Evolutionary conservation across 2,329 filamentous ascomycete genomes (phyloP).

Genomic region (Ophiostoma quercus): DNA sequence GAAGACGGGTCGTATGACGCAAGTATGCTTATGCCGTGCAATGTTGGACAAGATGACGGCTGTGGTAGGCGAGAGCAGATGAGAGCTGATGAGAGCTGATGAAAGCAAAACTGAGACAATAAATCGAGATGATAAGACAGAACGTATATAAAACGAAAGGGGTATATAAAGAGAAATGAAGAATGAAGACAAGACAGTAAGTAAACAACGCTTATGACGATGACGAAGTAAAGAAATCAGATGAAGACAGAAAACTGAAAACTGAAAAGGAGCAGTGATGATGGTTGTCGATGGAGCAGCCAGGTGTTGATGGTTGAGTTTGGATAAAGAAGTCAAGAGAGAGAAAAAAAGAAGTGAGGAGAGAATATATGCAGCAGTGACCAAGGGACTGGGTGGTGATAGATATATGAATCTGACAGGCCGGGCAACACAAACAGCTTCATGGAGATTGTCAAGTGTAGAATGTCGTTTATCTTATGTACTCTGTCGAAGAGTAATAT

Average conservation of each 20-base stretch:
- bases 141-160: not conserved
- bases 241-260: not conserved
- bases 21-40: not conserved
- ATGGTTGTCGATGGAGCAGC: not conserved
- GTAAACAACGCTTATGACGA: not conserved
- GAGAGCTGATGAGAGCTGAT: constrained; percentile 5
- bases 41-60: constrained; percentile 6
- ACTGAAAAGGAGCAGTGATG: not conserved
- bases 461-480: not conserved
- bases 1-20: not conserved
- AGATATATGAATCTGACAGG: constrained; percentile 19
- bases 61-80: not conserved
- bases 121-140: not conserved
- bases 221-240: not conserved
- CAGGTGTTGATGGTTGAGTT: not conserved
- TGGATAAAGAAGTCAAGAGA: not conserved
- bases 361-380: not conserved
- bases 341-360: not conserved
- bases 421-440: not conserved
- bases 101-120: not conserved
- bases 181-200: not conserved
- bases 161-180: constrained; percentile 4
- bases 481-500: not conserved
- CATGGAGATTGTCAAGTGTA: not conserved
- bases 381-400: constrained; percentile 14